These are phyloP conservation scores for Tremellales sp. DNA, from an alignment of 1,284 basidiomycete species.

Conservation along the genomic window DNA sequence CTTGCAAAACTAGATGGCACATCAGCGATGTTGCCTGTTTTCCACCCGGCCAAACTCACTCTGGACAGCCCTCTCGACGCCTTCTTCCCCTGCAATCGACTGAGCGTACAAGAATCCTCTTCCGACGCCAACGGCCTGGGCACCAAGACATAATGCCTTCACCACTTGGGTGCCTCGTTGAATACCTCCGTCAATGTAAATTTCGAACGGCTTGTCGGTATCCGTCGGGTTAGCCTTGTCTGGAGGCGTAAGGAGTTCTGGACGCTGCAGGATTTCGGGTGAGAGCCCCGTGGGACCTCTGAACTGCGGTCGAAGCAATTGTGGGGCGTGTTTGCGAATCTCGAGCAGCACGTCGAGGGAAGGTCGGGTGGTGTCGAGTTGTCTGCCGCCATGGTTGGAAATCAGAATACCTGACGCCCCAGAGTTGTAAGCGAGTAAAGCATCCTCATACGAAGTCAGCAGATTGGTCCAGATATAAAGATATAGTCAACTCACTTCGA, in stretches of 20 bases:
- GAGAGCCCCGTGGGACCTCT: slow-evolving; percentile 33
- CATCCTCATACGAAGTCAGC: slow-evolving; percentile 35
- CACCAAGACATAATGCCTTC: slow-evolving; percentile 87
- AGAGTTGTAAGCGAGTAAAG: slow-evolving; percentile 48
- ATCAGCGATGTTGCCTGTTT: slow-evolving; percentile 2
- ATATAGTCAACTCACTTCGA: slow-evolving; percentile 36
- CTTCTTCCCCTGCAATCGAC: slow-evolving; percentile 79
- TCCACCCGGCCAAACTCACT: slow-evolving; percentile 34
- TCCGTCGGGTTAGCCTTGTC: slow-evolving; percentile 3
- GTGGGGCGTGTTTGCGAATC: slow-evolving; percentile 53
- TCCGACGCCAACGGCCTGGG: slow-evolving; percentile 82
- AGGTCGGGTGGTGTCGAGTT: slow-evolving; percentile 55
- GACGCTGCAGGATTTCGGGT: slow-evolving; percentile 54
- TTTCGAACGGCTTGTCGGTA: slow-evolving; percentile 49
- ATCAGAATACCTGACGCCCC: slow-evolving; percentile 52
- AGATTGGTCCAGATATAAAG: not conserved
- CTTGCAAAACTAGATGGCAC: slow-evolving; percentile 29
- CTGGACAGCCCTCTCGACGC: slow-evolving; percentile 66
- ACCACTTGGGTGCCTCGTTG: slow-evolving; percentile 83
- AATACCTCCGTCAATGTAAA: slow-evolving; percentile 87
- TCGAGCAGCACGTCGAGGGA: slow-evolving; percentile 72
- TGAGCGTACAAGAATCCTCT: slow-evolving; percentile 88
- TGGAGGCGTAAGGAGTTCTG: slow-evolving; percentile 61
- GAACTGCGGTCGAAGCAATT: slow-evolving; percentile 39
- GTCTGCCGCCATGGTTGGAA: slow-evolving; percentile 54